phyloP scores from a whole-genome alignment of 257 asterid species.

The Fraxinus americana region DNA sequence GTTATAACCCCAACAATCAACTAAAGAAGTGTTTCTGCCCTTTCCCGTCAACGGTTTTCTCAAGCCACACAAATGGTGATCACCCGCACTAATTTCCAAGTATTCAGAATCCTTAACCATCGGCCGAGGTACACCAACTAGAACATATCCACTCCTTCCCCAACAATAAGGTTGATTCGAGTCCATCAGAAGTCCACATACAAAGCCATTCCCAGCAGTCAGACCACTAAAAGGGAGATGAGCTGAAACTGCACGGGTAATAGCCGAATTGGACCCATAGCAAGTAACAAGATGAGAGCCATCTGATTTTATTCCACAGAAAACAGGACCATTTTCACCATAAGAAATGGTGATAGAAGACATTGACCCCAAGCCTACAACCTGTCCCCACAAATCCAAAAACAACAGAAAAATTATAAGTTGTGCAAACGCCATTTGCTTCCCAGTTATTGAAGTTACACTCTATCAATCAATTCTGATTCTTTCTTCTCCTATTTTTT shows the following conservation, averaged over 20 bases:
- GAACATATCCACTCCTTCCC: constrained; percentile 73
- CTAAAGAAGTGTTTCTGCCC: constrained; percentile 59
- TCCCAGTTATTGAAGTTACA: background rate
- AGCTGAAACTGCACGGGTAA: constrained; percentile 61
- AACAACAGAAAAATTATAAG: constrained; percentile 37
- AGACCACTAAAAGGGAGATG: constrained; percentile 58
- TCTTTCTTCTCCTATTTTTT: background rate
- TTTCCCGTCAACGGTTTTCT: constrained; percentile 71
- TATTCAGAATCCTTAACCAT: constrained; percentile 53
- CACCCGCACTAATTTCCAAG: constrained; percentile 85
- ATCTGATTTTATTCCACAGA: constrained; percentile 78
- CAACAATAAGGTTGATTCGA: constrained; percentile 77
- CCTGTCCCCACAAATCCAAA: constrained; percentile 38
- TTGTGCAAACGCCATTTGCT: constrained; percentile 25
- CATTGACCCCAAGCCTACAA: constrained; percentile 81
- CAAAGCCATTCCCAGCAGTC: constrained; percentile 80
- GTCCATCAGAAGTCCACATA: constrained; percentile 70
- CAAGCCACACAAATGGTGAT: constrained; percentile 83
- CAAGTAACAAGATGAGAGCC: constrained; percentile 78
- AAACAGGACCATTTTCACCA: constrained; percentile 81
- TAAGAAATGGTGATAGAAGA: constrained; percentile 83
- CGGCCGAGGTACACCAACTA: constrained; percentile 61
- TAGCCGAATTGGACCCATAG: constrained; percentile 72
- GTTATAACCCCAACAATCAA: constrained; percentile 96
- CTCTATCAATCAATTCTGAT: background rate